Evolutionary conservation across 805 yeast species (phyloP).

Genomic region (Metschnikowia lunata): DNA sequence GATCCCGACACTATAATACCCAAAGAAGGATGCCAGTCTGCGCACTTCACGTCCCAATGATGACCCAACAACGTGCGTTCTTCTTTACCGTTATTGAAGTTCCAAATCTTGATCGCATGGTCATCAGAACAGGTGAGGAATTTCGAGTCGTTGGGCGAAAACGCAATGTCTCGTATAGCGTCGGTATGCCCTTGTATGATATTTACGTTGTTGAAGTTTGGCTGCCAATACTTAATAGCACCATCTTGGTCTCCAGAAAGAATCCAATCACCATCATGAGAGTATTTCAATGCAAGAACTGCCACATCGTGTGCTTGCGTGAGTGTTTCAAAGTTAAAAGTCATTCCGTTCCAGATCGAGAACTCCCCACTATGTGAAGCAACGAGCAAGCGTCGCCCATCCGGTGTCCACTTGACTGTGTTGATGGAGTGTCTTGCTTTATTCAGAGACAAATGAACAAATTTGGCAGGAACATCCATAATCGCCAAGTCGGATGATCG

Average conservation of each 20-base stretch:
- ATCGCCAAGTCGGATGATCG: conserved; percentile 37
- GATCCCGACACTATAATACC: conserved; percentile 91
- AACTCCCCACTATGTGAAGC: conserved; percentile 94
- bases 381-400: conserved; percentile 83
- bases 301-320: conserved; percentile 98
- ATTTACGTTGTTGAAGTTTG: conserved; percentile 94
- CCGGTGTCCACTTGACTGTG: conserved; percentile 94
- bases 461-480: conserved; percentile 69
- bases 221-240: conserved; percentile 91
- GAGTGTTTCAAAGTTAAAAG: conserved; percentile 92
- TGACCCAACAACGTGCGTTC: conserved; percentile 83
- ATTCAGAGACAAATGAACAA: conserved; percentile 86
- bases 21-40: conserved; percentile 92
- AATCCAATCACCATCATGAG: conserved; percentile 92
- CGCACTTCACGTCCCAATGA: conserved; percentile 97
- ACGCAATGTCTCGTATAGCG: conserved; percentile 80
- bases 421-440: conserved; percentile 89
- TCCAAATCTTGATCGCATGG: conserved; percentile 86
- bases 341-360: conserved; percentile 93
- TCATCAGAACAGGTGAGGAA: conserved; percentile 96
- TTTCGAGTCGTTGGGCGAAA: conserved; percentile 85
- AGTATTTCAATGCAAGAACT: conserved; percentile 71
- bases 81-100: conserved; percentile 81
- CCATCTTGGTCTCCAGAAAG: conserved; percentile 94
- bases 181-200: conserved; percentile 70